phyloP scores from a whole-genome alignment of 139 green algal genomes.

The Auxenochlorella pyrenoidosa region DNA sequence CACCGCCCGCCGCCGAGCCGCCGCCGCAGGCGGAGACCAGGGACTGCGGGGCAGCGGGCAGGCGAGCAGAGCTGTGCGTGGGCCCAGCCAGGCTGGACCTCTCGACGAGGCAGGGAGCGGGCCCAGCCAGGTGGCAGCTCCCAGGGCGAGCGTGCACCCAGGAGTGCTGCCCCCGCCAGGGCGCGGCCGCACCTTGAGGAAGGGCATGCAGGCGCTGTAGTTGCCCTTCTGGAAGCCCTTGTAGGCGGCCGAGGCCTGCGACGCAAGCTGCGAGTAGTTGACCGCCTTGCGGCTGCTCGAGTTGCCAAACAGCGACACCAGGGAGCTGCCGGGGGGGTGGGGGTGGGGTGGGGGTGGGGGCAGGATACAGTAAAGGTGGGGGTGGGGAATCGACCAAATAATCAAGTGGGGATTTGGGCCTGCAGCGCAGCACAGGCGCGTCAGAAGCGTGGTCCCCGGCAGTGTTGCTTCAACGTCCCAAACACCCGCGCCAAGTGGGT shows the following conservation, averaged over 20 bases:
- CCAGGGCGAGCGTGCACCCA: background rate
- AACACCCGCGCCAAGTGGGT: too few relatives aligned
- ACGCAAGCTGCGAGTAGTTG: constrained; percentile 32
- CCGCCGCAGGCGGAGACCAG: background rate
- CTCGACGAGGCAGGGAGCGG: background rate
- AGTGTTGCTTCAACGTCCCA: too few relatives aligned
- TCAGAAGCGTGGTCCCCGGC: too few relatives aligned
- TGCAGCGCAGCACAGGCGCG: too few relatives aligned
- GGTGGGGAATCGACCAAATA: too few relatives aligned
- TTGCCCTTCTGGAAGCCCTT: background rate
- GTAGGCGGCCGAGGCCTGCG: background rate
- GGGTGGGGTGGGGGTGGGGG: background rate
- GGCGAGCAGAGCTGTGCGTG: background rate
- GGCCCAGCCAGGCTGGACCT: background rate
- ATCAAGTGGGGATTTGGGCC: too few relatives aligned
- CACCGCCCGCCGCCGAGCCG: background rate
- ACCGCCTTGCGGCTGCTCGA: constrained; percentile 33
- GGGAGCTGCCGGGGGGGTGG: background rate
- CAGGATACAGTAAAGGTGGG: too few relatives aligned
- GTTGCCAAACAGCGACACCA: constrained; percentile 38
- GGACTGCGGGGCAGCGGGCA: background rate
- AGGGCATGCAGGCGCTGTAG: constrained; percentile 8
- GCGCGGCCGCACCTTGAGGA: constrained; percentile 1
- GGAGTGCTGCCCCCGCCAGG: background rate
- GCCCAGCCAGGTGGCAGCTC: background rate